Evolutionary conservation across 345 rosid species (phyloP).

Genomic region (Euphorbia pulcherrima): DNA sequence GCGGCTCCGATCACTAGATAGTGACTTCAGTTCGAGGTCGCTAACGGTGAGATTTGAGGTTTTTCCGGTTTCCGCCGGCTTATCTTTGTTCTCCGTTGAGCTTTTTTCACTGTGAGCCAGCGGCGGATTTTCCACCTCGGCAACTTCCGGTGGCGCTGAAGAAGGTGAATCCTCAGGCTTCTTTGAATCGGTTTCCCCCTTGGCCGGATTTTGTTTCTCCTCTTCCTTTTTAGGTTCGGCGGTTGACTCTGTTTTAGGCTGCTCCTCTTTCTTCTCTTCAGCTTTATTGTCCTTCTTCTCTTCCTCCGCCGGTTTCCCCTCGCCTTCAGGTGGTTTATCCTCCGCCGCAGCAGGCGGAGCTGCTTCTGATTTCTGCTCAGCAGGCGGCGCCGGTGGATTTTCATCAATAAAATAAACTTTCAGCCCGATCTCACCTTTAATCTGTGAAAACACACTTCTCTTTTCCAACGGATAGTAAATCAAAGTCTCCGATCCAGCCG

Average conservation of each 20-base stretch:
- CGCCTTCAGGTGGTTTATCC: conserved; percentile 35
- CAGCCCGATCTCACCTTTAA: conserved; percentile 80
- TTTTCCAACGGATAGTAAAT: conserved; percentile 83
- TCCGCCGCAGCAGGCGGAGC: conserved; percentile 12
- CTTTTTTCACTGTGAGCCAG: conserved; percentile 42
- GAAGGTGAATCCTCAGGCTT: conserved; percentile 13
- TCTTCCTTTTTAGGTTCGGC: conserved; percentile 31
- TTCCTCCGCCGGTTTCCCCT: conserved; percentile 23
- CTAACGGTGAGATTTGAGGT: conserved; percentile 32
- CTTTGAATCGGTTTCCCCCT: conserved; percentile 25
- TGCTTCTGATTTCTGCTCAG: conserved; percentile 10
- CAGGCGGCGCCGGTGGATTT: conserved; percentile 39
- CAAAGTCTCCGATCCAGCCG: conserved; percentile 59
- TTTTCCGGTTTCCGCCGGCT: conserved; percentile 25
- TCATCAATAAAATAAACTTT: conserved; percentile 67
- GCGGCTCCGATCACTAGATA: conserved; percentile 47
- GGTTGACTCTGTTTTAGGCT: conserved; percentile 9
- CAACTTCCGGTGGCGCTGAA: conserved; percentile 21
- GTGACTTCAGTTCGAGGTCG: conserved; percentile 54
- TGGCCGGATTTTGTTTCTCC: conserved; percentile 31
- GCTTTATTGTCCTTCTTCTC: conserved; percentile 25
- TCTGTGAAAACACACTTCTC: conserved; percentile 79
- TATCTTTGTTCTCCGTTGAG: conserved; percentile 26
- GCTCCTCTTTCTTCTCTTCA: conserved; percentile 37
- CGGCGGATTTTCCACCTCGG: conserved; percentile 41